Percentiles rank a stretch among this genome's conserved stretches.
phyloP scores from a whole-genome alignment of 805 yeast species.

The Zygosaccharomyces rouxii region DNA sequence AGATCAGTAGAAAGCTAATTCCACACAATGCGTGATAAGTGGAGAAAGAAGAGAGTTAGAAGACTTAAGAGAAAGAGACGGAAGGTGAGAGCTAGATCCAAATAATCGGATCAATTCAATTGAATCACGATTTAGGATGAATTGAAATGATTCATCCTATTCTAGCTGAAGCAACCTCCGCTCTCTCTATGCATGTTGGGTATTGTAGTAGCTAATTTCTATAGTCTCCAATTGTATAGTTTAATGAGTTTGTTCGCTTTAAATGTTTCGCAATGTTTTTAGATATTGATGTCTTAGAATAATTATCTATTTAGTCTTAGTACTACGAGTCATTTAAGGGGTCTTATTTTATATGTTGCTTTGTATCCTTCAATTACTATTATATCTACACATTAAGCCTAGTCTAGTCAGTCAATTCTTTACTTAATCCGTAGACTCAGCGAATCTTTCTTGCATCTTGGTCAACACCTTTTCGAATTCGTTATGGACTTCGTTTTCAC shows the following conservation, averaged over 20 bases:
- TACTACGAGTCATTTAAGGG: too few relatives aligned
- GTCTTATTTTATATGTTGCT: too few relatives aligned
- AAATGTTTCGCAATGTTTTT: neutral
- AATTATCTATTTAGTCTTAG: too few relatives aligned
- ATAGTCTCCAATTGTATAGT: constrained; percentile 6
- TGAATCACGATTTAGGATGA: neutral
- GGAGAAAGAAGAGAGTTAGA: constrained; percentile 99
- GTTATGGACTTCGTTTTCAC: constrained; percentile 68
- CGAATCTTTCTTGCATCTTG: constrained; percentile 82
- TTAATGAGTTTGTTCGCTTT: constrained; percentile 7
- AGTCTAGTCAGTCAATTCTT: neutral
- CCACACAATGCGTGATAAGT: constrained; percentile 82
- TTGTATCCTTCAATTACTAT: neutral
- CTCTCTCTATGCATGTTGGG: neutral
- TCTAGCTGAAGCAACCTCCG: constrained; percentile 1
- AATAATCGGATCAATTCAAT: constrained; percentile 55
- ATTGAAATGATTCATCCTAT: neutral
- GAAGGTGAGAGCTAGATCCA: constrained; percentile 99
- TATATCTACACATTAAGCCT: constrained; percentile 3
- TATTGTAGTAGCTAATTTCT: neutral
- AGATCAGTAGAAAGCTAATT: constrained; percentile 17
- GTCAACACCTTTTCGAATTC: constrained; percentile 75
- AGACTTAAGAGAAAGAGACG: constrained; percentile 99
- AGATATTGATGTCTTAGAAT: too few relatives aligned
- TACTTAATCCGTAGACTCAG: constrained; percentile 83